phyloP scores from a whole-genome alignment of 2,329 filamentous ascomycete genomes.

The Alternaria hordeiaustralica region DNA sequence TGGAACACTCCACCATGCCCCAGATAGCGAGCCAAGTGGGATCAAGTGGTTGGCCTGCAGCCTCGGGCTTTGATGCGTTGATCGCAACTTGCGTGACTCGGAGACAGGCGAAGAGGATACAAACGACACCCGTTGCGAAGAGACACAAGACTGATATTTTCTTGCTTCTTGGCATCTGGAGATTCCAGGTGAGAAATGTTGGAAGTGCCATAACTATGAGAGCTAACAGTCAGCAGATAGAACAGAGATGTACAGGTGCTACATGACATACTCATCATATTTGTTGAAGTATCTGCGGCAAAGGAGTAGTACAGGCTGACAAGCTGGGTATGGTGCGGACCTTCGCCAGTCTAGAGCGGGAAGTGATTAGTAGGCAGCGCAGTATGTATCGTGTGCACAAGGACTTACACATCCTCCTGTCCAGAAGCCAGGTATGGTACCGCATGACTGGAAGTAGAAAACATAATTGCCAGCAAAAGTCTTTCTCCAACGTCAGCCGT shows the following conservation, averaged over 20 bases:
- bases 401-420: conserved; percentile 12
- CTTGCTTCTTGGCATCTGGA: conserved; percentile 38
- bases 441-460: conserved; percentile 46
- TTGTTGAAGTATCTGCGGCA: conserved; percentile 38
- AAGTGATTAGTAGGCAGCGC: not conserved
- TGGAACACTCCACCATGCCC: conserved; percentile 43
- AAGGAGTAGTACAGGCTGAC: conserved; percentile 24
- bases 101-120: conserved; percentile 18
- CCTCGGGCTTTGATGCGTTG: conserved; percentile 28
- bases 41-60: conserved; percentile 23
- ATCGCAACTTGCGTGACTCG: conserved; percentile 40
- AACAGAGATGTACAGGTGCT: not conserved
- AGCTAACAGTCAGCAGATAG: not conserved
- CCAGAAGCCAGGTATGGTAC: conserved; percentile 19
- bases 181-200: conserved; percentile 41
- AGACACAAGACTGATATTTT: conserved; percentile 39
- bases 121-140: conserved; percentile 20
- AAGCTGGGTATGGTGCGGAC: conserved; percentile 27
- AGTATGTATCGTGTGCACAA: not conserved
- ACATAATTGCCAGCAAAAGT: conserved; percentile 45
- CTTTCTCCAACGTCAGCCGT: conserved; percentile 15
- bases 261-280: conserved; percentile 33
- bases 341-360: not conserved
- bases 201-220: conserved; percentile 41
- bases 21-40: conserved; percentile 43